phyloP scores from a whole-genome alignment of 2,329 filamentous ascomycete species.

The Trichophyton simii region DNA sequence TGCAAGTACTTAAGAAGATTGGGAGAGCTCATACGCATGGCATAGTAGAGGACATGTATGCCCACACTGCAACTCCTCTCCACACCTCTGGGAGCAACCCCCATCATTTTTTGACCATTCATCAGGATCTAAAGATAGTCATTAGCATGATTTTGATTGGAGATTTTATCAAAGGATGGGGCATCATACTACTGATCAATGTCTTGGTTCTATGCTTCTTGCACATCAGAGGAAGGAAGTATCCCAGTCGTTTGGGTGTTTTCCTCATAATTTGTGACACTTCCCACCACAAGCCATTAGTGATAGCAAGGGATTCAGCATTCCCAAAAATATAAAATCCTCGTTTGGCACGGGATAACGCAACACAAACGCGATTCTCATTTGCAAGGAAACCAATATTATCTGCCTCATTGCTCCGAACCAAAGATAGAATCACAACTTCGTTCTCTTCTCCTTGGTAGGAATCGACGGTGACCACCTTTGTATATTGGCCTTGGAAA shows the following conservation, averaged over 20 bases:
- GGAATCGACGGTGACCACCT: conserved; percentile 71
- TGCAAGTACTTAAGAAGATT: conserved; percentile 3
- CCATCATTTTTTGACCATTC: conserved; percentile 44
- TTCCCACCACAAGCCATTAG: conserved; percentile 40
- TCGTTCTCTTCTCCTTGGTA: conserved; percentile 91
- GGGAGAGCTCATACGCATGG: conserved; percentile 34
- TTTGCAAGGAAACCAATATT: conserved; percentile 63
- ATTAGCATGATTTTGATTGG: not conserved
- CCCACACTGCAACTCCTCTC: conserved; percentile 35
- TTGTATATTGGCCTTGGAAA: conserved; percentile 37
- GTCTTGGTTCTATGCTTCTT: conserved; percentile 43
- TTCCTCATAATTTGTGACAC: conserved; percentile 35
- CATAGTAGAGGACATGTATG: conserved; percentile 42
- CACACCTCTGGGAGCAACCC: conserved; percentile 41
- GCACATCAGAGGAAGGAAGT: conserved; percentile 52
- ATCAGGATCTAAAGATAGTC: conserved; percentile 27
- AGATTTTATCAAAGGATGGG: not conserved
- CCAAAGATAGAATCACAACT: conserved; percentile 65
- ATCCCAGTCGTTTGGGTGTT: conserved; percentile 31
- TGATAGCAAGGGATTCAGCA: conserved; percentile 39
- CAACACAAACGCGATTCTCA: conserved; percentile 50
- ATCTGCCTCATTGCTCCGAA: conserved; percentile 50
- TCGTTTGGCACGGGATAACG: conserved; percentile 56
- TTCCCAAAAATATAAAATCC: conserved; percentile 84
- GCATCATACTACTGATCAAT: conserved; percentile 35